These are phyloP conservation scores for Albizia julibrissin DNA, from an alignment of 306 rosid species.

Conservation along the genomic window DNA sequence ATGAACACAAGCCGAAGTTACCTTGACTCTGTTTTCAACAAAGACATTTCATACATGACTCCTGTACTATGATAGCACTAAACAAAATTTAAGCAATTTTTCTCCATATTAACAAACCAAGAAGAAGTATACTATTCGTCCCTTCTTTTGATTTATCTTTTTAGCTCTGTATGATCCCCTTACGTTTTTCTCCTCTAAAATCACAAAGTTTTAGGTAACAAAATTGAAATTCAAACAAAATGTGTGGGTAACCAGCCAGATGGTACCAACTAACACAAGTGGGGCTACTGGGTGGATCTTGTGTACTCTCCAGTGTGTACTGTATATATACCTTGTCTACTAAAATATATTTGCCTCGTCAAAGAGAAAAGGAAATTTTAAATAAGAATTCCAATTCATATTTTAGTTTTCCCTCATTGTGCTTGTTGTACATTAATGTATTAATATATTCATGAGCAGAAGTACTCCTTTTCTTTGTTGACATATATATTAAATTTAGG, in stretches of 20 bases:
- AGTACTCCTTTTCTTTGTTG: background rate
- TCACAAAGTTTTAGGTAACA: background rate
- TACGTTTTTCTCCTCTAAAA: background rate
- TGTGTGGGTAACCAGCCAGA: background rate
- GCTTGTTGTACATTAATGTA: background rate
- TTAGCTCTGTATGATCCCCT: background rate
- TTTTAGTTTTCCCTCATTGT: background rate
- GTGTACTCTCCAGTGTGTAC: too few relatives aligned
- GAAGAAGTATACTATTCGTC: background rate
- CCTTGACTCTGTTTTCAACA: background rate
- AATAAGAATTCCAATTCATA: background rate
- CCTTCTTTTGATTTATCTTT: background rate
- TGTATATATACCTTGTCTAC: background rate
- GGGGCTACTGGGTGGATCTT: background rate
- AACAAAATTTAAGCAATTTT: background rate
- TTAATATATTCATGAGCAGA: background rate
- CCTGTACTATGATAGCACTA: background rate
- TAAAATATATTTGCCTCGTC: background rate
- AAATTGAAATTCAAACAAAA: background rate
- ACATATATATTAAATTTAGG: background rate
- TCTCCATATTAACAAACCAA: background rate
- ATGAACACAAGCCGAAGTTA: background rate
- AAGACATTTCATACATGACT: background rate
- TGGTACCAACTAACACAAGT: background rate
- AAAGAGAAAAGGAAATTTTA: background rate